A percentile compares a stretch with the other conserved stretches of the same genome.
Conservation (phyloP, 164 flowering plant genomes). For the Macadamia tetraphylla region DNA sequence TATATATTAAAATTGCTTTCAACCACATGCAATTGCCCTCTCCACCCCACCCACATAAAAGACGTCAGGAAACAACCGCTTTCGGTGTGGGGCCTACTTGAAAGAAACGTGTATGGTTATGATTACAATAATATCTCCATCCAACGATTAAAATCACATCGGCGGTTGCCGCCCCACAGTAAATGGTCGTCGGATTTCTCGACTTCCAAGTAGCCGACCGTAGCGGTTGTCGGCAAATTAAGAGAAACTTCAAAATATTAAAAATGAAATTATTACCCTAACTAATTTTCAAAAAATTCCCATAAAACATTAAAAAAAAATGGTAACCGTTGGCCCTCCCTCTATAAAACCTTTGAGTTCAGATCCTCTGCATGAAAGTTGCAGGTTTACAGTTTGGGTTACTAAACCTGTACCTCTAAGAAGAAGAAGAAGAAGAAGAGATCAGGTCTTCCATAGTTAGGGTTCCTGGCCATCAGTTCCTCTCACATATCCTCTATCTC, state of each 20-base stretch:
- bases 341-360: slow-evolving; percentile 16
- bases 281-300: too few species aligned
- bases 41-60: too few species aligned
- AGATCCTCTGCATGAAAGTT: not conserved
- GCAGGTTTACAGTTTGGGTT: not conserved
- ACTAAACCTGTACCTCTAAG: too few species aligned
- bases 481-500: too few species aligned
- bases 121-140: slow-evolving; percentile 25
- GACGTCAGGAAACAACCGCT: too few species aligned
- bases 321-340: slow-evolving; percentile 27
- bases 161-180: slow-evolving; percentile 63
- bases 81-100: too few species aligned
- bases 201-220: slow-evolving; percentile 8
- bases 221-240: slow-evolving; percentile 33
- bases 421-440: not conserved
- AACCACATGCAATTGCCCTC: too few species aligned
- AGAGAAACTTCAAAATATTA: slow-evolving; percentile 7
- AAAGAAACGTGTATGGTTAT: not conserved
- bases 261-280: not conserved
- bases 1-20: too few species aligned
- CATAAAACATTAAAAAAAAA: slow-evolving; percentile 2
- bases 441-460: not conserved
- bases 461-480: too few species aligned
- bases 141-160: slow-evolving; percentile 28
- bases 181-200: slow-evolving; percentile 6